Percentiles rank a stretch among this genome's conserved stretches.
These are phyloP conservation scores for Colletotrichum chlorophyti DNA, from an alignment of 2,329 filamentous ascomycete species.

Conservation along the genomic window DNA sequence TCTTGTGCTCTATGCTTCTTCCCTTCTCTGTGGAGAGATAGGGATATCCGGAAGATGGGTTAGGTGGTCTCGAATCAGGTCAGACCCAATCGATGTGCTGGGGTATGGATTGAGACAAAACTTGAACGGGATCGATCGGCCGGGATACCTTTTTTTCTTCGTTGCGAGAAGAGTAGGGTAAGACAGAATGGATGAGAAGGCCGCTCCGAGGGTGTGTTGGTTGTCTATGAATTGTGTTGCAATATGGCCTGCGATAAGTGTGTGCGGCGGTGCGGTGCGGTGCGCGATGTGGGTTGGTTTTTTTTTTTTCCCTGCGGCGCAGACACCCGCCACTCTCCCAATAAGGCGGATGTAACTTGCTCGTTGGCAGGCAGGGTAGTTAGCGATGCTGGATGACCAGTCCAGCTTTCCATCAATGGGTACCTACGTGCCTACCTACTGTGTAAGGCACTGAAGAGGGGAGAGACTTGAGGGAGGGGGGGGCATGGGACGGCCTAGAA, in stretches of 20 bases:
- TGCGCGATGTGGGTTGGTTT: constrained; percentile 18
- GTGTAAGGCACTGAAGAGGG: too few relatives aligned
- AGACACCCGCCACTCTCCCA: too few relatives aligned
- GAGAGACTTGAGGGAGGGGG: too few relatives aligned
- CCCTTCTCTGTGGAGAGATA: not conserved
- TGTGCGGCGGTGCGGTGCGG: too few relatives aligned
- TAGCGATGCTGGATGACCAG: too few relatives aligned
- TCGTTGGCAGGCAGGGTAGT: too few relatives aligned
- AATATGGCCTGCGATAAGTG: not conserved
- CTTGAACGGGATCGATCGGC: not conserved
- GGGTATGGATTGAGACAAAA: not conserved
- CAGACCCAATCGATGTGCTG: not conserved
- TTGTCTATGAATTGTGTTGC: constrained; percentile 29
- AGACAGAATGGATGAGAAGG: too few relatives aligned
- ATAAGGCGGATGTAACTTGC: too few relatives aligned
- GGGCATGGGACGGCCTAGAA: constrained; percentile 24
- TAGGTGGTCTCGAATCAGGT: constrained; percentile 13
- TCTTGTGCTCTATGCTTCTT: too few relatives aligned
- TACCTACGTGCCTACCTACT: constrained; percentile 1
- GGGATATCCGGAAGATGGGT: not conserved
- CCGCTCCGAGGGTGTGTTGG: constrained; percentile 46
- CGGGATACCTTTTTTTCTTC: too few relatives aligned
- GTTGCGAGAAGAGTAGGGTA: too few relatives aligned
- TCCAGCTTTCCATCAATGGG: not conserved
- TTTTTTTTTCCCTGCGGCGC: too few relatives aligned